These are phyloP conservation scores for Rhodotorula paludigena DNA, from an alignment of 768 basidiomycete species.

Conservation along the genomic window DNA sequence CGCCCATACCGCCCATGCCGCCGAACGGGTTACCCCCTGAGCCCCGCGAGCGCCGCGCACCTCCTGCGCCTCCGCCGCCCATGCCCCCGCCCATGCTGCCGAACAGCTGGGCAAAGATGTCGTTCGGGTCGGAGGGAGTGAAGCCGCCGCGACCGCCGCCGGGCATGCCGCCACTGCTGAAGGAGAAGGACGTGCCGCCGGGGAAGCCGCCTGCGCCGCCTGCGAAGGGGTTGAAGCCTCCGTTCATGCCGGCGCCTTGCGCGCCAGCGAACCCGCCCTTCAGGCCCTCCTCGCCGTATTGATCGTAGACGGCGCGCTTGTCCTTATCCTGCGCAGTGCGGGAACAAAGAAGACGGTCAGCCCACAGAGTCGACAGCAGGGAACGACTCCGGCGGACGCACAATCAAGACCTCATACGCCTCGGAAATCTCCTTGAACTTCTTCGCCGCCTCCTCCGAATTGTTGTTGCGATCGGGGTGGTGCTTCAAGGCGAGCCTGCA, in stretches of 20 bases:
- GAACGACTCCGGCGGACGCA: not conserved
- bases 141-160: slow-evolving; percentile 54
- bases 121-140: slow-evolving; percentile 72
- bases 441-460: slow-evolving; percentile 71
- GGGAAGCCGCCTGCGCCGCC: slow-evolving; percentile 42
- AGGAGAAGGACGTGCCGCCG: slow-evolving; percentile 50
- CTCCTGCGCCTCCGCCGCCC: slow-evolving; percentile 49
- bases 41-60: not conserved
- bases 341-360: not conserved
- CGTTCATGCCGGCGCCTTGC: slow-evolving; percentile 33
- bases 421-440: slow-evolving; percentile 95
- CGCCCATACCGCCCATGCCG: slow-evolving; percentile 46
- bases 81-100: slow-evolving; percentile 51
- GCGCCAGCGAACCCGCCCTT: slow-evolving; percentile 57
- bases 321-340: slow-evolving; percentile 36
- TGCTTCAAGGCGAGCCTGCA: slow-evolving; percentile 62
- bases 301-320: slow-evolving; percentile 49
- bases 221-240: slow-evolving; percentile 37
- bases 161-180: slow-evolving; percentile 39
- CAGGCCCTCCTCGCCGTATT: slow-evolving; percentile 90
- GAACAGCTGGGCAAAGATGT: slow-evolving; percentile 71
- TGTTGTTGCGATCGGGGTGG: slow-evolving; percentile 84
- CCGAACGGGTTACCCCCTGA: slow-evolving; percentile 38
- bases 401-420: slow-evolving; percentile 80
- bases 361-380: not conserved